Evolutionary conservation across 306 rosid species (phyloP).

Genomic region (Sicyos edulis): DNA sequence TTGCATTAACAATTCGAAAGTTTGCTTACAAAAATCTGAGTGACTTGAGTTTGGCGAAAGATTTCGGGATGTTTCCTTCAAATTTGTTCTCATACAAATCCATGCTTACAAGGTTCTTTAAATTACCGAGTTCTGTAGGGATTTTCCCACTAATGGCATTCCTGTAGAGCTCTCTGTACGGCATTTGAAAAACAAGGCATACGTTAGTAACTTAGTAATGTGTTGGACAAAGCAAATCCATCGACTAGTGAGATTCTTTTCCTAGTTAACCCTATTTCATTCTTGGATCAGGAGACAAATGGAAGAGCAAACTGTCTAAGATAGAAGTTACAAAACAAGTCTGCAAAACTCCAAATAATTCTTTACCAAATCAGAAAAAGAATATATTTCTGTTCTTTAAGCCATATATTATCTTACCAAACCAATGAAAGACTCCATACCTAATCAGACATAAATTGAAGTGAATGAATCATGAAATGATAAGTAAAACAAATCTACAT

Average conservation of each 20-base stretch:
- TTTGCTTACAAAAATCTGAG: constrained; percentile 72
- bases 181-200: neutral
- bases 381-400: neutral
- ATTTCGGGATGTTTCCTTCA: constrained; percentile 67
- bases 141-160: constrained; percentile 65
- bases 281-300: neutral
- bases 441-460: neutral
- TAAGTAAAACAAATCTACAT: neutral
- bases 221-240: neutral
- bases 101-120: constrained; percentile 71
- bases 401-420: neutral
- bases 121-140: constrained; percentile 68
- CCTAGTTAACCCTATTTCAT: neutral
- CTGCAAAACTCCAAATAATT: neutral
- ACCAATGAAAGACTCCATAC: neutral
- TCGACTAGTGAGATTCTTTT: neutral
- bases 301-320: neutral
- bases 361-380: neutral
- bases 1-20: neutral
- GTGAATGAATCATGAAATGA: neutral
- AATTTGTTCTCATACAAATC: constrained; percentile 81
- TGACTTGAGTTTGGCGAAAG: constrained; percentile 74
- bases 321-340: neutral
- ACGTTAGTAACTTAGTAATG: neutral
- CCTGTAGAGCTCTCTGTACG: constrained; percentile 79